phyloP scores from a whole-genome alignment of 306 rosid species.

The Trichosanthes cucumerina region DNA sequence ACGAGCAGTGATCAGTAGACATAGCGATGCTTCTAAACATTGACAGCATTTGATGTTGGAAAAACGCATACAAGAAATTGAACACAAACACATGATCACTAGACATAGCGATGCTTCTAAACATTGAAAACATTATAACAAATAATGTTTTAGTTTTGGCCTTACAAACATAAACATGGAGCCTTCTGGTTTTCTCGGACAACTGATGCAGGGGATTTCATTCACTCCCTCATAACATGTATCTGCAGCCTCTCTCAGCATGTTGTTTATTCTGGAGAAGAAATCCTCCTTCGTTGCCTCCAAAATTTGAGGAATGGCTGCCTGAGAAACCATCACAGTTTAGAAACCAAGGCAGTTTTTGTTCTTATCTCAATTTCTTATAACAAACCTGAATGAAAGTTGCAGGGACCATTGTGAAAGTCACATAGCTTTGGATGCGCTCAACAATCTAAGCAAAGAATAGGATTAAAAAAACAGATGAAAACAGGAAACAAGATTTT shows the following conservation, averaged over 20 bases:
- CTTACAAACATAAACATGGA: slow-evolving; percentile 36
- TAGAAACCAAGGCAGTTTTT: background rate
- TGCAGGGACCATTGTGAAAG: slow-evolving; percentile 13
- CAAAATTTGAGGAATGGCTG: slow-evolving; percentile 34
- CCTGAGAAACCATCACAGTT: slow-evolving; percentile 15
- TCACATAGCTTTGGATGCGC: background rate
- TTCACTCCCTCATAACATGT: slow-evolving; percentile 19
- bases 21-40: too few species aligned
- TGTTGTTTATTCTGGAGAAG: slow-evolving; percentile 15
- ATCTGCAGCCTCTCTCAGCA: slow-evolving; percentile 21
- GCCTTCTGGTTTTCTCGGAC: slow-evolving; percentile 42
- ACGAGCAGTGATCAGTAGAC: background rate
- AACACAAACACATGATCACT: background rate
- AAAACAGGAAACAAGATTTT: background rate
- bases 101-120: background rate
- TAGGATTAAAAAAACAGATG: background rate
- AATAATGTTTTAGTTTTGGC: background rate
- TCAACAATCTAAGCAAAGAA: slow-evolving; percentile 10
- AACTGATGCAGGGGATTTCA: slow-evolving; percentile 30
- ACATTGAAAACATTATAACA: background rate
- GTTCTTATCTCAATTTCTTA: background rate
- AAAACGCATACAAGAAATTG: background rate
- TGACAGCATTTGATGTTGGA: background rate
- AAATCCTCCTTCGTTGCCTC: slow-evolving; percentile 22
- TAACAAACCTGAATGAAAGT: slow-evolving; percentile 29